These are phyloP conservation scores for Colletotrichum falcatum DNA, from an alignment of 2,329 filamentous ascomycete species.

Conservation along the genomic window DNA sequence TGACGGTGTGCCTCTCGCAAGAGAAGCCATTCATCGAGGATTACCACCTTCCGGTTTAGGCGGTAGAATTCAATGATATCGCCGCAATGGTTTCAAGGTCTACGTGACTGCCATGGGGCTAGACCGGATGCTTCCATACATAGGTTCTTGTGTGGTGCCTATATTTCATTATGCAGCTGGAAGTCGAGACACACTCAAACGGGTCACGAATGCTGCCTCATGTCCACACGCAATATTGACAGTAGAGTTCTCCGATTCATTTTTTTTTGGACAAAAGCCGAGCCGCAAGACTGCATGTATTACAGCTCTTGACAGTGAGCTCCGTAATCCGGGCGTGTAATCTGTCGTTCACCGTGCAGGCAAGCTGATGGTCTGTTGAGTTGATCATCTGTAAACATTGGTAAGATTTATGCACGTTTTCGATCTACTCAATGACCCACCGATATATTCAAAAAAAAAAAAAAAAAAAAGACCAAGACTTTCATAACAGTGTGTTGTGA, in stretches of 20 bases:
- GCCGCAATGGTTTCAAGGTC: background rate
- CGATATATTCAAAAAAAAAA: too few relatives aligned
- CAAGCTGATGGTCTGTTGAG: background rate
- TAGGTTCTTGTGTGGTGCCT: background rate
- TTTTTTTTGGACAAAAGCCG: background rate
- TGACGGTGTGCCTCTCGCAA: background rate
- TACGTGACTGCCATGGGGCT: background rate
- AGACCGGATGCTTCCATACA: background rate
- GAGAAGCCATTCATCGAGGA: background rate
- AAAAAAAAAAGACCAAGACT: too few relatives aligned
- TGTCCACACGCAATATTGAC: background rate
- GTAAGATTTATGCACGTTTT: too few relatives aligned
- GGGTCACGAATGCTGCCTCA: background rate
- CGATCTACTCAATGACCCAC: too few relatives aligned
- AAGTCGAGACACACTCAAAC: background rate
- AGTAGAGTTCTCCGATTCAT: background rate
- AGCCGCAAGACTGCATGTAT: background rate
- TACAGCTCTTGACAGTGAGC: background rate
- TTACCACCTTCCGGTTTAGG: background rate
- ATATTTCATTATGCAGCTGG: background rate
- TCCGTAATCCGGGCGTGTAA: background rate
- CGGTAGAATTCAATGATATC: background rate
- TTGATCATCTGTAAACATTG: background rate
- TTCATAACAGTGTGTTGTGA: too few relatives aligned
- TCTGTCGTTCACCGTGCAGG: background rate